phyloP scores from a whole-genome alignment of 805 yeast genomes.

The Torulaspora franciscae region DNA sequence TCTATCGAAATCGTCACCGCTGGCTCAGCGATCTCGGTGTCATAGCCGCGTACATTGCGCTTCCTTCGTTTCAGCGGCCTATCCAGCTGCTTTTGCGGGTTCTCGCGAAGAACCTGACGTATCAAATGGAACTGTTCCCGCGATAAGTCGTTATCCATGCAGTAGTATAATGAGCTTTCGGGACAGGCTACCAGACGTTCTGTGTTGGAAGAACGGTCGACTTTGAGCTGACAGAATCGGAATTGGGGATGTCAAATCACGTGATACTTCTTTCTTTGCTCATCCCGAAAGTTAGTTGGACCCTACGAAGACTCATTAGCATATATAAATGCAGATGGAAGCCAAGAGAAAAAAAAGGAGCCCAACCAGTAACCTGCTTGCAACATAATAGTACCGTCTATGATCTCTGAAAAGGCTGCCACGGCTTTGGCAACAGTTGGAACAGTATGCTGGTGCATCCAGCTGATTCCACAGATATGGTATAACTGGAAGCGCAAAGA shows the following conservation, averaged over 20 bases:
- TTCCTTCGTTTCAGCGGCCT: constrained; percentile 20
- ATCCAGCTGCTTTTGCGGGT: constrained; percentile 9
- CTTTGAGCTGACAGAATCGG: too few species aligned
- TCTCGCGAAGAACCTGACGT: constrained; percentile 29
- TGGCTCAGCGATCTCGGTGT: constrained; percentile 1
- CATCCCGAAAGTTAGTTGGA: not conserved
- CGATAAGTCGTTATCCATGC: constrained; percentile 26
- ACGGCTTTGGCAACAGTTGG: constrained; percentile 83
- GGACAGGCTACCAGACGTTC: not conserved
- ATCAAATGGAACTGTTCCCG: constrained; percentile 33
- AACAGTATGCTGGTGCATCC: constrained; percentile 90
- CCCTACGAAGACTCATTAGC: not conserved
- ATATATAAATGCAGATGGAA: not conserved
- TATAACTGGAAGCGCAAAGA: constrained; percentile 70
- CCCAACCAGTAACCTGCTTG: not conserved
- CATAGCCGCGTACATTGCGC: constrained; percentile 3
- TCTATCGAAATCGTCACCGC: constrained; percentile 2
- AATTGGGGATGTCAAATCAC: not conserved
- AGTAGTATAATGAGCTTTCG: not conserved
- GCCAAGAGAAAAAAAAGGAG: not conserved
- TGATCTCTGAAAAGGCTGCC: constrained; percentile 43
- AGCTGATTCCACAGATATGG: constrained; percentile 78
- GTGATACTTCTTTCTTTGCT: not conserved
- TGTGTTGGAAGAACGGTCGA: too few species aligned
- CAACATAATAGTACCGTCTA: constrained; percentile 1